Evolutionary conservation across 352 stramenopile genomes (phyloP), one percentile per base, ranked within the genome.

Genomic region (Phytopythium cucurbitacearum): DNA sequence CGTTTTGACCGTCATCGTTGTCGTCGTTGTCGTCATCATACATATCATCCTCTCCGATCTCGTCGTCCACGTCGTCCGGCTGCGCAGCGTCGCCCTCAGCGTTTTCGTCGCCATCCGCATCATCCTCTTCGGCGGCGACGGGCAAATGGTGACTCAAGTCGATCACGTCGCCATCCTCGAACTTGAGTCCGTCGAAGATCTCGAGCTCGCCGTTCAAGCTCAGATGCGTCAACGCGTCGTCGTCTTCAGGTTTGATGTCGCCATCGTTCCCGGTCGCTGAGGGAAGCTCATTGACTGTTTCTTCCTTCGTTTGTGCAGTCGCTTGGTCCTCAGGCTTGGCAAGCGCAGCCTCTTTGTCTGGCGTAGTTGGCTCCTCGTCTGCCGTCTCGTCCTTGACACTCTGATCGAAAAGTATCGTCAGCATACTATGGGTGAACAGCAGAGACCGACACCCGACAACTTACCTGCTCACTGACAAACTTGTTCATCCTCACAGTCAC

Each of bases 131-230:
- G 48, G 28, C 56, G 3, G 16, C 36, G 9, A 54, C 1, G 0
- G 71, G 40, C 1, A 56, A 53, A 11, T 80, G 68, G 21, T 73
- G 65, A 41, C 65, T 81, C 40, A 94, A 67, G 60, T 91, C 79
- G 56, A 94, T 91, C 36, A 94, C 80, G 42, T 87, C 85, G 16
- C 85, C 82, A 34, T 77, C 68, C 54, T 92, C 85, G 65, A 94
- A 94, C 59, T 94, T 90, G 46, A 94, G 70, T 4, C 85, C 85
- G 40, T 93, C 82, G 48, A 94, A 94, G 35, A 94, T 85, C 54
- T 85, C 80, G 15, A 94, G 57, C 51, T 94, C 85, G 21, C 84
- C 78, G 49, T 83, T 87, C 39, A 91, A 57, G 56, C 81, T 91
- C 60, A 90, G 69, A 51, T 63, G 91, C 34, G 76, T 91, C 40